A percentile compares a stretch with the other conserved stretches of the same genome.
Evolutionary conservation across 495 filamentous ascomycete genomes (phyloP).

Genomic region (Xylaria sp.): DNA sequence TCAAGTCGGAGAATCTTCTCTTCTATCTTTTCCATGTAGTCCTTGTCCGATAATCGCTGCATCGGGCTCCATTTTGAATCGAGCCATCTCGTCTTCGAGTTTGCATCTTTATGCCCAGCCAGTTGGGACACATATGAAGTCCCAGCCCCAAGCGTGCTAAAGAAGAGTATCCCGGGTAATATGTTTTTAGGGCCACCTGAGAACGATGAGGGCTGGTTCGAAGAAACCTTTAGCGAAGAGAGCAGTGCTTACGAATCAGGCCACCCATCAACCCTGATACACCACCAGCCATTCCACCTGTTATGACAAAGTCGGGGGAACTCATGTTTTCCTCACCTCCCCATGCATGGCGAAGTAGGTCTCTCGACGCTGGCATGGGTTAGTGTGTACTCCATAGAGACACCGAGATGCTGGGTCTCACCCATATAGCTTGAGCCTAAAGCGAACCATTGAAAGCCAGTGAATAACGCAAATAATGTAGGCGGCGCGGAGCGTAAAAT

Average conservation of each 20-base stretch:
- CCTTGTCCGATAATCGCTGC: conserved; percentile 73
- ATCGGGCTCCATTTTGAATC: conserved; percentile 83
- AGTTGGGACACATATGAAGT: conserved; percentile 30
- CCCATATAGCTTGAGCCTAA: conserved; percentile 81
- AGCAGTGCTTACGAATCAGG: conserved; percentile 63
- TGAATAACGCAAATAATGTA: conserved; percentile 72
- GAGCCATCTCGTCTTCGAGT: conserved; percentile 43
- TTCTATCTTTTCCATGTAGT: conserved; percentile 77
- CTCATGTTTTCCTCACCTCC: conserved; percentile 56
- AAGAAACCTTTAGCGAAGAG: conserved; percentile 1
- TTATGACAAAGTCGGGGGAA: conserved; percentile 61
- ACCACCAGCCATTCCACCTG: conserved; percentile 72
- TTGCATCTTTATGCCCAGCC: conserved; percentile 13
- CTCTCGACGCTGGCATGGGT: conserved; percentile 45
- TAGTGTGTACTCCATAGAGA: conserved; percentile 20
- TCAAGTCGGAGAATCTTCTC: conserved; percentile 81
- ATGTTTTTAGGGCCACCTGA: conserved; percentile 53
- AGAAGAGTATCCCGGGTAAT: conserved; percentile 50
- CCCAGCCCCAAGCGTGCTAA: conserved; percentile 32
- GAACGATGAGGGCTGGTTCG: conserved; percentile 31
- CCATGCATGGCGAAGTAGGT: conserved; percentile 42
- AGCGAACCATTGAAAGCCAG: conserved; percentile 79
- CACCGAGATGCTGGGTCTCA: conserved; percentile 48
- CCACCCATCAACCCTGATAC: conserved; percentile 71
- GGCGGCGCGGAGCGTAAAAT: conserved; percentile 69